A percentile compares a stretch with the other conserved stretches of the same genome.
Evolutionary conservation across 2,329 filamentous ascomycete genomes (phyloP).

Genomic region (Colletotrichum coccodes): DNA sequence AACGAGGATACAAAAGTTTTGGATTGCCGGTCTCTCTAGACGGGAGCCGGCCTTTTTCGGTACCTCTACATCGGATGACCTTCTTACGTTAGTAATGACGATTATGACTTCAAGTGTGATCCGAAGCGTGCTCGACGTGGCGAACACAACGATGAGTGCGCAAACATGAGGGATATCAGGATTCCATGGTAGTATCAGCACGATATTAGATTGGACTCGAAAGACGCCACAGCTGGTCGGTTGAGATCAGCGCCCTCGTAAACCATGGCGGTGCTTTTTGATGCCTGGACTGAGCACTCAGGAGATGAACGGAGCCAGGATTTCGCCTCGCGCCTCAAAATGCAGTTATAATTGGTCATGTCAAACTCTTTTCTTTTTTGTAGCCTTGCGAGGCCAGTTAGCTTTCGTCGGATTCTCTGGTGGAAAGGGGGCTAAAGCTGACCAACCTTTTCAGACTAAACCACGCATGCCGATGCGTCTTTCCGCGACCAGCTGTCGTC

Average conservation of each 20-base stretch:
- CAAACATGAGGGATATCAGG: too few relatives aligned
- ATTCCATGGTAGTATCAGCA: not conserved
- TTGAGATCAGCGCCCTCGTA: not conserved
- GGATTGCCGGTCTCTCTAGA: not conserved
- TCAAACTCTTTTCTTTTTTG: not conserved
- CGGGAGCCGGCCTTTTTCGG: not conserved
- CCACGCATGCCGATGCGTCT: slow-evolving; percentile 26
- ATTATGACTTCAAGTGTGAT: slow-evolving; percentile 3
- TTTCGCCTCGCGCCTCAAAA: not conserved
- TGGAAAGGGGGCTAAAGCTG: too few relatives aligned
- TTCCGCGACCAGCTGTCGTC: not conserved
- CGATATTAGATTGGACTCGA: not conserved
- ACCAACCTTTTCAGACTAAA: slow-evolving; percentile 23
- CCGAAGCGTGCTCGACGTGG: not conserved
- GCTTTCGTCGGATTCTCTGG: not conserved
- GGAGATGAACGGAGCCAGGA: not conserved
- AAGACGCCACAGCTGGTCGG: not conserved
- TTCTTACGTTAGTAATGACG: slow-evolving; percentile 26
- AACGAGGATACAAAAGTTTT: slow-evolving; percentile 8
- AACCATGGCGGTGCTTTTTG: not conserved
- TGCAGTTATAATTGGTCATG: not conserved
- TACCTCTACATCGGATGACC: slow-evolving; percentile 11
- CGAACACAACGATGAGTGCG: not conserved
- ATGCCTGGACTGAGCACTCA: not conserved
- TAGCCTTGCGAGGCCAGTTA: slow-evolving; percentile 7